Evolutionary conservation across 164 flowering plant species (phyloP).

Genomic region (Macadamia integrifolia): DNA sequence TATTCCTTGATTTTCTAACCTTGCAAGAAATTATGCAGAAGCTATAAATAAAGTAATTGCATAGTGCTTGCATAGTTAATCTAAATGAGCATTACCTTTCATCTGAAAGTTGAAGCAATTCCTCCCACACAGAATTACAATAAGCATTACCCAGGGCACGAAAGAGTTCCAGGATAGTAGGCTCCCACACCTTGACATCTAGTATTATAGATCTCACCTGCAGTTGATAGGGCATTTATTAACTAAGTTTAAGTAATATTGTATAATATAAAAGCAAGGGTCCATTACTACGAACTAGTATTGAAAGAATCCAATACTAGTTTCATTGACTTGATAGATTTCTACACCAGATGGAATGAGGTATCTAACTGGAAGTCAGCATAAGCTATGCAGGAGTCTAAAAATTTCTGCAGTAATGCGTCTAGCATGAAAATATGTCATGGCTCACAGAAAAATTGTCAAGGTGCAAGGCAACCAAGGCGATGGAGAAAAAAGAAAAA

Average conservation of each 20-base stretch:
- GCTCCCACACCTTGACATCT: slow-evolving; percentile 97
- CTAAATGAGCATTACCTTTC: slow-evolving; percentile 33
- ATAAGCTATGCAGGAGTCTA: neutral
- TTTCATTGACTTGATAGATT: too few relatives aligned
- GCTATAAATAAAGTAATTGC: neutral
- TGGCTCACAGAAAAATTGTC: too few relatives aligned
- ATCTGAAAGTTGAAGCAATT: slow-evolving; percentile 37
- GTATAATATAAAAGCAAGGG: neutral
- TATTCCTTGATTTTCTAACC: too few relatives aligned
- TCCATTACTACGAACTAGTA: too few relatives aligned
- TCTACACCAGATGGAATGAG: neutral
- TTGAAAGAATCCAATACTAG: too few relatives aligned
- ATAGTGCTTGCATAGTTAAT: neutral
- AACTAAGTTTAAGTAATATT: neutral
- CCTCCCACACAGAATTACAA: slow-evolving; percentile 94
- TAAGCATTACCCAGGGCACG: slow-evolving; percentile 64
- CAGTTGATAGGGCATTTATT: slow-evolving; percentile 14
- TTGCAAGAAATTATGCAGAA: too few relatives aligned
- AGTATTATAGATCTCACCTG: slow-evolving; percentile 88
- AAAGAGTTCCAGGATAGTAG: slow-evolving; percentile 70
- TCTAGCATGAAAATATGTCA: neutral
- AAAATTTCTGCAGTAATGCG: too few relatives aligned
- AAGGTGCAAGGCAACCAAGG: too few relatives aligned
- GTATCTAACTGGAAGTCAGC: neutral
- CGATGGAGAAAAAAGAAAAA: too few relatives aligned